Evolutionary conservation across 108 stramenopile species (phyloP).

Genomic region (Conticribra weissflogii): DNA sequence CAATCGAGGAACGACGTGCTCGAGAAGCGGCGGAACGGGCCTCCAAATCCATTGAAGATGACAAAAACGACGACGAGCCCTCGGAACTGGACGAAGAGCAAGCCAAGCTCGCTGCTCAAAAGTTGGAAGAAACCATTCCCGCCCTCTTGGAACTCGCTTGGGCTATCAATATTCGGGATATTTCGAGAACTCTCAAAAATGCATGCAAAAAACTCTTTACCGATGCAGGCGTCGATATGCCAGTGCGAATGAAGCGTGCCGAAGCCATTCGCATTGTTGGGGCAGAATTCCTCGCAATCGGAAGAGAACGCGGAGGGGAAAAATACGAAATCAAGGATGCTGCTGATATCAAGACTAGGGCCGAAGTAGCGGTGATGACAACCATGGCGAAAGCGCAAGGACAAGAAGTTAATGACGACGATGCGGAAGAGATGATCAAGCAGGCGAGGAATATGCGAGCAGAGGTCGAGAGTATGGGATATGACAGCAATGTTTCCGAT

Average conservation of each 20-base stretch:
- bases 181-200: conserved; percentile 67
- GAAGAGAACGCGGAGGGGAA: conserved; percentile 53
- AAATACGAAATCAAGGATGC: conserved; percentile 47
- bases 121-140: conserved; percentile 72
- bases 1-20: conserved; percentile 39
- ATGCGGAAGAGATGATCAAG: conserved; percentile 85
- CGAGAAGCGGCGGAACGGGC: conserved; percentile 12
- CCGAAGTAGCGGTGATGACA: conserved; percentile 88
- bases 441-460: conserved; percentile 62
- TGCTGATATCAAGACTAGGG: conserved; percentile 80
- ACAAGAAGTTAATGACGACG: conserved; percentile 81
- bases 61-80: conserved; percentile 20
- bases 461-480: conserved; percentile 17
- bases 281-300: conserved; percentile 71
- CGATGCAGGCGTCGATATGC: conserved; percentile 68
- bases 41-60: neutral
- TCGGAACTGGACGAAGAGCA: conserved; percentile 56
- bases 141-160: conserved; percentile 78
- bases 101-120: conserved; percentile 65
- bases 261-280: conserved; percentile 76
- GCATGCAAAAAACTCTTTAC: conserved; percentile 83
- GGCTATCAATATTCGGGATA: conserved; percentile 85
- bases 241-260: conserved; percentile 67
- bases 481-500: conserved; percentile 10
- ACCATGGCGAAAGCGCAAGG: conserved; percentile 92